Percentiles rank a stretch among this genome's conserved stretches.
Conservation (phyloP, 441 rosid species). For the Pelargonium fulgidum region DNA sequence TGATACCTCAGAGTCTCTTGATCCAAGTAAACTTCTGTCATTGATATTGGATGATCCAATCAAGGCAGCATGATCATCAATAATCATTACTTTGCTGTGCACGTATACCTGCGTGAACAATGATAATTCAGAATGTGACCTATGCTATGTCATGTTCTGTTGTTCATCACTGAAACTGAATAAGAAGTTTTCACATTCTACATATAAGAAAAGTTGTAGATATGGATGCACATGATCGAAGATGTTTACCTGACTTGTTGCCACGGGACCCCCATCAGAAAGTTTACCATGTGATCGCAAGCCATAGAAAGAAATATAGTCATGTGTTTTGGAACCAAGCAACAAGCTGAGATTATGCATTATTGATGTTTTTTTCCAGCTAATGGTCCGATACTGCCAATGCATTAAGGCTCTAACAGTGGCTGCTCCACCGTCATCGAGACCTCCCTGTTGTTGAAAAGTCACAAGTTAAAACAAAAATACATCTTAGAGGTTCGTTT, state of each 20-base stretch:
- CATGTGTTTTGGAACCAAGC: conserved; percentile 69
- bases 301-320: conserved; percentile 92
- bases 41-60: conserved; percentile 96
- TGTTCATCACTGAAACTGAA: neutral
- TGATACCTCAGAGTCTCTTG: conserved; percentile 94
- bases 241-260: conserved; percentile 80
- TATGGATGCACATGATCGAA: neutral
- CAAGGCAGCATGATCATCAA: conserved; percentile 68
- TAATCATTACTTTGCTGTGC: conserved; percentile 90
- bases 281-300: conserved; percentile 83
- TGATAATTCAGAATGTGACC: conserved; percentile 8
- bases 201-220: conserved; percentile 6
- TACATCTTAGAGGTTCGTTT: conserved; percentile 15
- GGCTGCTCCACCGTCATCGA: conserved; percentile 96
- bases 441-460: conserved; percentile 65
- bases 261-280: conserved; percentile 79
- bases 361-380: conserved; percentile 83
- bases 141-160: neutral
- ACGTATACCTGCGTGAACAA: conserved; percentile 67
- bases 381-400: conserved; percentile 96
- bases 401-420: conserved; percentile 99
- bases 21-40: conserved; percentile 95
- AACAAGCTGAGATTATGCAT: conserved; percentile 63
- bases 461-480: conserved; percentile 1
- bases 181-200: neutral